Evolutionary conservation across 2,329 filamentous ascomycete species (phyloP).

Genomic region (Trichophyton benhamiae): DNA sequence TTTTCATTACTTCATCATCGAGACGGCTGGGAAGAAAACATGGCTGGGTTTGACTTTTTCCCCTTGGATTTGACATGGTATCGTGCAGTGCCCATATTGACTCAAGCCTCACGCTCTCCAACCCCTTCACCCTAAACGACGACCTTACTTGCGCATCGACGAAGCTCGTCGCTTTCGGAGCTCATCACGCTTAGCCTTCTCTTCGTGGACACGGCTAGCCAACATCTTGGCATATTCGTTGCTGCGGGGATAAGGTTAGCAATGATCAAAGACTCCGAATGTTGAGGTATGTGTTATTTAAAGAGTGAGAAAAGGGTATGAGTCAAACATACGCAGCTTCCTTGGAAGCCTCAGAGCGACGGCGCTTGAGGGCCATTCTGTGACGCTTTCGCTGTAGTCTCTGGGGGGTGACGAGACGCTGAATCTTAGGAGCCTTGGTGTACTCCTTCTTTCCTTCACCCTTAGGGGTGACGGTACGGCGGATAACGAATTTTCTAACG

Average conservation of each 20-base stretch:
- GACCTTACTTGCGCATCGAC: conserved; percentile 75
- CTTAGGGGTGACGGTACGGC: conserved; percentile 94
- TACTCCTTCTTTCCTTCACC: conserved; percentile 94
- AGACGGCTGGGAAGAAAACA: neutral
- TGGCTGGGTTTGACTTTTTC: conserved; percentile 2
- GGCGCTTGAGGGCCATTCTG: conserved; percentile 94
- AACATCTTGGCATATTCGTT: conserved; percentile 95
- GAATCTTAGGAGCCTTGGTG: conserved; percentile 99
- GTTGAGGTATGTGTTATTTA: neutral
- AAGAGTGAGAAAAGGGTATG: neutral
- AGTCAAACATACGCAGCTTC: conserved; percentile 75
- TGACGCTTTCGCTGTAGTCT: conserved; percentile 99
- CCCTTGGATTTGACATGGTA: conserved; percentile 1
- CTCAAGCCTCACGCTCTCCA: conserved; percentile 3
- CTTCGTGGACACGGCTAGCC: conserved; percentile 92
- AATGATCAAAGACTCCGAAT: conserved; percentile 1
- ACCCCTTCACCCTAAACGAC: conserved; percentile 6
- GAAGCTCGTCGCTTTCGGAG: conserved; percentile 92
- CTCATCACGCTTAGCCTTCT: conserved; percentile 88
- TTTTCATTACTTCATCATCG: conserved; percentile 6
- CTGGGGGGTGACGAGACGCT: conserved; percentile 98
- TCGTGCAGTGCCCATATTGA: neutral
- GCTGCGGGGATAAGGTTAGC: conserved; percentile 36
- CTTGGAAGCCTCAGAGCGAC: conserved; percentile 92
- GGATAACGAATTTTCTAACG: conserved; percentile 99